These are phyloP conservation scores for Incumbomyces delicatus DNA, from an alignment of 2,329 filamentous ascomycete genomes.

Conservation along the genomic window DNA sequence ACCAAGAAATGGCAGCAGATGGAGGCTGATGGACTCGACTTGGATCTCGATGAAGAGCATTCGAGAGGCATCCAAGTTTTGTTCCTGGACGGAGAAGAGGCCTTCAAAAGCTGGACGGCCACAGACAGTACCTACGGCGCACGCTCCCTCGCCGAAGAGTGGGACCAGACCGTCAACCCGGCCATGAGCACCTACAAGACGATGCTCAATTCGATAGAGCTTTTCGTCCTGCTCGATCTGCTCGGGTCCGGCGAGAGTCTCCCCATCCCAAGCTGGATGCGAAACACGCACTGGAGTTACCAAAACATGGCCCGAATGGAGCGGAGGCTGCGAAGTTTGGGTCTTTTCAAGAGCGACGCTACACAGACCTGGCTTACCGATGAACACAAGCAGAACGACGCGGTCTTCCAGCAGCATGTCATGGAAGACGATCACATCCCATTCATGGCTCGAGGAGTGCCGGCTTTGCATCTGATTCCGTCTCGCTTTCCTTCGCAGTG, in stretches of 20 bases:
- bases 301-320: conserved; percentile 65
- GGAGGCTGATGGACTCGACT: conserved; percentile 46
- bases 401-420: conserved; percentile 38
- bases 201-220: conserved; percentile 65
- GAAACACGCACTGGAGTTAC: conserved; percentile 90
- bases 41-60: conserved; percentile 50
- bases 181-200: conserved; percentile 65
- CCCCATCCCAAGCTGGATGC: conserved; percentile 72
- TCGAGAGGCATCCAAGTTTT: conserved; percentile 80
- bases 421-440: conserved; percentile 86
- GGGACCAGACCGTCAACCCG: conserved; percentile 63
- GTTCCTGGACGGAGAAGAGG: conserved; percentile 88
- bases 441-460: conserved; percentile 77
- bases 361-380: conserved; percentile 22
- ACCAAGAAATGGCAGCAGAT: conserved; percentile 73
- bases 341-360: conserved; percentile 53
- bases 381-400: conserved; percentile 25
- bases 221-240: conserved; percentile 87
- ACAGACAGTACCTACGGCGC: conserved; percentile 83
- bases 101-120: conserved; percentile 69
- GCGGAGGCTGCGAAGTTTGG: conserved; percentile 57
- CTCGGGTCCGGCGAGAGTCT: conserved; percentile 59
- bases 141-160: conserved; percentile 67
- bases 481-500: conserved; percentile 72
- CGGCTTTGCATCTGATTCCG: conserved; percentile 83